Evolutionary conservation across 768 basidiomycete genomes (phyloP), one percentile per base, ranked within the genome.

Genomic region (Hypholoma fasciculare): DNA sequence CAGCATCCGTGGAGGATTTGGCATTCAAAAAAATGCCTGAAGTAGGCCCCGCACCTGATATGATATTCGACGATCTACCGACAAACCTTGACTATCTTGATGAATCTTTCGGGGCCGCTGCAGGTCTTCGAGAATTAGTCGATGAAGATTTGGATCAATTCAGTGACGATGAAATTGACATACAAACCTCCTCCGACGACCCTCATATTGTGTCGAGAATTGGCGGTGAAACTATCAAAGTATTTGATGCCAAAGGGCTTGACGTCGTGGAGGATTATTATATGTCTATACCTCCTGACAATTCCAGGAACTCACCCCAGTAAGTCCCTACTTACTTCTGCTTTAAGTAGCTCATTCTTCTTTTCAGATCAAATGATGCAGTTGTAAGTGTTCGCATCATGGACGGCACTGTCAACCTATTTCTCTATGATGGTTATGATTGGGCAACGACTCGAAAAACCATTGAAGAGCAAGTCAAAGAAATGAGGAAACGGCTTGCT

Each of bases 381-480:
- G 76, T 69, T 23, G 59, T 86, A n/a, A 80, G 74, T 27, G 65
- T 90, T 56, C 79, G 85, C 23, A 64, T 92, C 4, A 77, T 81
- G 43, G 73, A 89, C 43, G 85, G 83, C 54, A 81, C 90, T 62
- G 70, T 90, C 49, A 81, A 81, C 1, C 65, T 98, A 20, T 81
- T 87, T 52, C 79, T 99, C 3, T 92, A 97, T 67, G 93, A 95
- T 56, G 97, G 97, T 1, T 99, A 95, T 65, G 97, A 99, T 69
- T 99, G 97, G 96, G 72, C 69, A 1, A 80, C 80, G 49, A 99
- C 97, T 3, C 87, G 96, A 34, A 88, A 82, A 72, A 83, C 83
- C 2, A 94, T 99, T 54, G 92, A 96, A 68, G 86, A 91, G 38
- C 89, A 94, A 70, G 83, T 94, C 47, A 92, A 89, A 67, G 88